phyloP scores from a whole-genome alignment of 768 basidiomycete species.

The Cystobasidium tubakii region DNA sequence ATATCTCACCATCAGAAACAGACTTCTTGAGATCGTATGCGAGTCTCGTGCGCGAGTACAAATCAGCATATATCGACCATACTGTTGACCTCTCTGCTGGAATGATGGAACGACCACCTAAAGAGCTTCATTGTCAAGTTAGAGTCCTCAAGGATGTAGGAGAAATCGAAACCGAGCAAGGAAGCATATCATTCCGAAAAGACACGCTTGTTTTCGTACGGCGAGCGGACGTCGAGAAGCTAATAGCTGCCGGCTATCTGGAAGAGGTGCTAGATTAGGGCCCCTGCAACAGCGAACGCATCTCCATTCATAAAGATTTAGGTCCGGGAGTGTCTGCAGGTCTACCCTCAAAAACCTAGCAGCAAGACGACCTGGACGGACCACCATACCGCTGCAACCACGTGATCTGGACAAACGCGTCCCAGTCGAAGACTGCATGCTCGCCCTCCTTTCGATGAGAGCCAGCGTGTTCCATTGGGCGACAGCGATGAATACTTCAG shows the following conservation, averaged over 20 bases:
- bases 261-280: conserved; percentile 51
- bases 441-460: background rate
- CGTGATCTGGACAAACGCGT: background rate
- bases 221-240: conserved; percentile 81
- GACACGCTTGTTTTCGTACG: conserved; percentile 85
- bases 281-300: no score
- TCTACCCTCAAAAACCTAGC: no score
- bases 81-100: conserved; percentile 62
- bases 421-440: background rate
- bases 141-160: conserved; percentile 83
- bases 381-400: background rate
- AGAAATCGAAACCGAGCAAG: conserved; percentile 82
- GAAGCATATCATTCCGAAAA: conserved; percentile 66
- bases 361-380: background rate
- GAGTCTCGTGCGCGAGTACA: conserved; percentile 69
- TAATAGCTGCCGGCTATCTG: conserved; percentile 87
- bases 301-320: no score
- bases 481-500: no score
- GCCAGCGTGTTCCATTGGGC: background rate
- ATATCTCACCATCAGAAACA: conserved; percentile 66
- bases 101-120: conserved; percentile 58
- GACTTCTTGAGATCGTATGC: conserved; percentile 44
- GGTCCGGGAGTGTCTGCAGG: no score
- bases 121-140: conserved; percentile 81
- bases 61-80: conserved; percentile 74